phyloP scores from a whole-genome alignment of 2,329 filamentous ascomycete genomes.

The Myriangium duriaei region DNA sequence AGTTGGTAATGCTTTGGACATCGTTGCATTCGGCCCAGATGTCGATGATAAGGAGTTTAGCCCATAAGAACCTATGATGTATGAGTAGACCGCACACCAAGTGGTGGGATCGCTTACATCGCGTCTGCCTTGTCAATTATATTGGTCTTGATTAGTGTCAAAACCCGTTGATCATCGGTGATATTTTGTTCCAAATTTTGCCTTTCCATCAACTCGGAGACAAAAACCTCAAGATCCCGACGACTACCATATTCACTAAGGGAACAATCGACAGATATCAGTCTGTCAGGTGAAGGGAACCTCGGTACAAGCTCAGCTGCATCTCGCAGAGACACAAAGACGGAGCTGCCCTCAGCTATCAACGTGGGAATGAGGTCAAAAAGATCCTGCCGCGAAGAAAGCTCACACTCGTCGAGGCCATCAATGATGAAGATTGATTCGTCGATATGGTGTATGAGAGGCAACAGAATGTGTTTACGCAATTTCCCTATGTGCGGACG shows the following conservation, averaged over 20 bases:
- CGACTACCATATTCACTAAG: background rate
- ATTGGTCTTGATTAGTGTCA: background rate
- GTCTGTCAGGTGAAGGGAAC: background rate
- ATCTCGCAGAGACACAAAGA: background rate
- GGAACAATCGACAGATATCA: background rate
- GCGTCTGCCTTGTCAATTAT: background rate
- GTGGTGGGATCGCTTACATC: too few relatives aligned
- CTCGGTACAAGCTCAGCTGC: background rate
- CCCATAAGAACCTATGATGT: too few relatives aligned
- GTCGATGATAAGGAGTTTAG: conserved; percentile 5
- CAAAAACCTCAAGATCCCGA: background rate
- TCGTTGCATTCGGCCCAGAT: conserved; percentile 6
- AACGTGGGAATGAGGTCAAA: background rate
- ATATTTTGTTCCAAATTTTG: background rate
- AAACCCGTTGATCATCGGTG: background rate
- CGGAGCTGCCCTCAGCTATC: background rate
- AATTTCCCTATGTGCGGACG: background rate
- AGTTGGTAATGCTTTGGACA: background rate
- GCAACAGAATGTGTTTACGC: background rate
- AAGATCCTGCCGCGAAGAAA: background rate
- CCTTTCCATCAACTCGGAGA: background rate
- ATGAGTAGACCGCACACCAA: too few relatives aligned
- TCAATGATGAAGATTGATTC: conserved; percentile 5
- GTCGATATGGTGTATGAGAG: background rate
- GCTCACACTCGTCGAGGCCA: conserved; percentile 8